Evolutionary conservation across 176 grass and related monocot genomes (phyloP).

Genomic region (Leersia perrieri): DNA sequence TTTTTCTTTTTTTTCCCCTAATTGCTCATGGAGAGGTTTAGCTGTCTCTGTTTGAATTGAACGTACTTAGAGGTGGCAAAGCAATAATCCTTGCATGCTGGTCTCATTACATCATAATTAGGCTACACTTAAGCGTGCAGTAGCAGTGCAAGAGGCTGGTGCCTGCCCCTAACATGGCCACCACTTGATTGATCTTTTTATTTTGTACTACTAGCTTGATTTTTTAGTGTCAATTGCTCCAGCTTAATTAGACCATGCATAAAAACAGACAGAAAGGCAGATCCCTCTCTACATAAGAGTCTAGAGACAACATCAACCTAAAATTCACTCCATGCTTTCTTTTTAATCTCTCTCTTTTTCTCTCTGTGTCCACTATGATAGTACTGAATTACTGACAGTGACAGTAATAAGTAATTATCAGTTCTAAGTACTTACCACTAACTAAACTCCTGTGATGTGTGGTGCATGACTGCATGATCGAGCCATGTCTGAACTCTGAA

Average conservation of each 20-base stretch:
- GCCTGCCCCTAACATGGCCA: not conserved
- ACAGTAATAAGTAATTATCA: not conserved
- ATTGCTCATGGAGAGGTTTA: not conserved
- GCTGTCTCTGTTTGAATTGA: not conserved
- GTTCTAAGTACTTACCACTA: not conserved
- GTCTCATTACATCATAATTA: conserved; percentile 18
- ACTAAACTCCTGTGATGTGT: not conserved
- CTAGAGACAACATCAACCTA: not conserved
- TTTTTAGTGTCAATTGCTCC: not conserved
- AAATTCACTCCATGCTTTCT: not conserved
- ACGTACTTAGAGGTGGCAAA: not conserved
- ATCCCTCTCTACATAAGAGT: not conserved
- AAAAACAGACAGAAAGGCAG: not conserved
- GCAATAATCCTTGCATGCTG: not conserved
- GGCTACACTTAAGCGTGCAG: not conserved
- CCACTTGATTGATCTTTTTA: not conserved
- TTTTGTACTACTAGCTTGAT: not conserved
- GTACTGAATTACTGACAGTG: no score
- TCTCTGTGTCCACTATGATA: not conserved
- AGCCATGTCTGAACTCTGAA: not conserved
- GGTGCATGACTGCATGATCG: no score
- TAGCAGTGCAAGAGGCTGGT: not conserved
- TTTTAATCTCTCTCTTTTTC: not conserved
- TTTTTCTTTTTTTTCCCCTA: no score
- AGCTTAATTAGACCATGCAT: not conserved